These are phyloP conservation scores for Thermomyces lanuginosus DNA, from an alignment of 2,329 filamentous ascomycete species.

Conservation along the genomic window DNA sequence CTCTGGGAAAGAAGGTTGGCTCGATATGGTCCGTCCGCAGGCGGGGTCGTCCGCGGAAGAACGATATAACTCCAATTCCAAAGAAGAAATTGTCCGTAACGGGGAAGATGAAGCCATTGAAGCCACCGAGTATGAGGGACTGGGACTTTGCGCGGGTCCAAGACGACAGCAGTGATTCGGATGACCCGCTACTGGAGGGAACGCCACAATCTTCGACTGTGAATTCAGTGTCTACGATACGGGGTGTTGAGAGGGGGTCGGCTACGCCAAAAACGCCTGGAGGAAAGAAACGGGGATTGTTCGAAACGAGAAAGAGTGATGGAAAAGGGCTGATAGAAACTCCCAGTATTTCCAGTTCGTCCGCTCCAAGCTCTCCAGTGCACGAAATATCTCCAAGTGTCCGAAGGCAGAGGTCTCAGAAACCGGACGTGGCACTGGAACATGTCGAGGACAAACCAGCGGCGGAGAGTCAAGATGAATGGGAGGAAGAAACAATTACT, in stretches of 20 bases:
- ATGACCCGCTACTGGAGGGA: conserved; percentile 26
- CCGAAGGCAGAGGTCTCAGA: too few species aligned
- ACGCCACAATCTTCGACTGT: conserved; percentile 13
- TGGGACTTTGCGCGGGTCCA: conserved; percentile 21
- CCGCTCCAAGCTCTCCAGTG: too few species aligned
- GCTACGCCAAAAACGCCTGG: conserved; percentile 2
- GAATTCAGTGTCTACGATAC: not conserved
- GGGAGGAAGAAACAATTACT: too few species aligned
- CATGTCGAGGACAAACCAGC: too few species aligned
- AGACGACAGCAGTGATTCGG: conserved; percentile 23
- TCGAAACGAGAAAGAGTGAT: too few species aligned
- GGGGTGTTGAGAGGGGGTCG: too few species aligned
- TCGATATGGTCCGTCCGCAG: conserved; percentile 24
- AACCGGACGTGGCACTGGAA: too few species aligned
- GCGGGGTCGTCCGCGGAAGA: conserved; percentile 8
- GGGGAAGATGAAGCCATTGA: conserved; percentile 12
- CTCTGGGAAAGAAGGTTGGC: conserved; percentile 16
- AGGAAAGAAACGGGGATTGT: too few species aligned
- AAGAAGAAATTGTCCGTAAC: conserved; percentile 9
- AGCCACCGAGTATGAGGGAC: conserved; percentile 17
- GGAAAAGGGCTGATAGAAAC: too few species aligned
- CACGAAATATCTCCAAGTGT: too few species aligned
- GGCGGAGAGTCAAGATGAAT: too few species aligned
- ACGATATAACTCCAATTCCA: conserved; percentile 10
- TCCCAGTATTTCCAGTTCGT: too few species aligned